These are phyloP conservation scores for Pinus albicaulis DNA, from an alignment of 75 land plant species.

Conservation along the genomic window DNA sequence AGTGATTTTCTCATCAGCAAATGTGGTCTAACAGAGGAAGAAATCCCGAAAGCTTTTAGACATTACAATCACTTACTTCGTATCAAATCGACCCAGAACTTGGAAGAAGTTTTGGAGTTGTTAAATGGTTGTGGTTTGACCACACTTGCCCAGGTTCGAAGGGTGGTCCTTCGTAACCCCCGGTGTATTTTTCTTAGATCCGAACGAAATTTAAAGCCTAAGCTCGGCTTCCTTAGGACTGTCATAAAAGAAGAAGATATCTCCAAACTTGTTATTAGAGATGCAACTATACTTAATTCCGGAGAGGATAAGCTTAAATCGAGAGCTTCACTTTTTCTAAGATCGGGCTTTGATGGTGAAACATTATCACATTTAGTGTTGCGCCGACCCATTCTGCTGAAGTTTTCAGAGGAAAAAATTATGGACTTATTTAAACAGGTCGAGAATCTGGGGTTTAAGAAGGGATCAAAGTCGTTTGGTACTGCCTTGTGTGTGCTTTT, in stretches of 20 bases:
- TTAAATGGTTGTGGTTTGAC: slow-evolving; percentile 3
- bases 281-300: too few species aligned
- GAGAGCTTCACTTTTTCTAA: too few species aligned
- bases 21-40: too few species aligned
- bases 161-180: not conserved
- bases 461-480: slow-evolving; percentile 9
- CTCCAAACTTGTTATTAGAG: too few species aligned
- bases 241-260: not conserved
- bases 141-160: not conserved
- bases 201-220: slow-evolving; percentile 15
- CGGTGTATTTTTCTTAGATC: slow-evolving; percentile 1
- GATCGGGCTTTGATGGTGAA: not conserved
- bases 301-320: too few species aligned
- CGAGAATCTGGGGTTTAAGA: slow-evolving; percentile 11
- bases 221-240: slow-evolving; percentile 10
- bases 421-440: not conserved
- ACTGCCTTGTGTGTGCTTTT: slow-evolving; percentile 9
- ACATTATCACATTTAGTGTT: not conserved
- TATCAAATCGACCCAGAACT: not conserved
- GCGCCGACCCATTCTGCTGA: too few species aligned
- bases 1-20: too few species aligned
- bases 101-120: not conserved
- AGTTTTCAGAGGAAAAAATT: too few species aligned
- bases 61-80: too few species aligned
- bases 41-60: too few species aligned